Base-by-base conservation (phyloP, 495 filamentous ascomycete genomes). In the Penicillium cosmopolitanum region DNA sequence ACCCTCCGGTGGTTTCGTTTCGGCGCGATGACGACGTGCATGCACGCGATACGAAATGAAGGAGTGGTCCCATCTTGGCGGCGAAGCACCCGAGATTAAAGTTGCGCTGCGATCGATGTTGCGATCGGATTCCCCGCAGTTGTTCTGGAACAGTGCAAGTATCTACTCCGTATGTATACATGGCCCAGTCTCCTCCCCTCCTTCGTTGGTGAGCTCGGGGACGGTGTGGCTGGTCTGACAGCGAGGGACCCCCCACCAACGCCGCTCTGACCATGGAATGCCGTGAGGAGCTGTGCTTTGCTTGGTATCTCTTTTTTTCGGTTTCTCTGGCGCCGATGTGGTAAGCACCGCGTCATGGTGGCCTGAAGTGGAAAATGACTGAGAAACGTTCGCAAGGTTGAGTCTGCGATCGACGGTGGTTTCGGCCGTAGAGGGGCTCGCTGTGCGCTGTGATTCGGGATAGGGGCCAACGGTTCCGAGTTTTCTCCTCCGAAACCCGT, bases 401-500 rank as follows among this genome's bases (percentile, higher is more conserved):
- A 9, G 48, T 53, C 50, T 57, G 53, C 42, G 60, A 66, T 66
- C 64, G 57, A 43, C 61, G 12, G 42, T 13, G 28, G 53, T 64
- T 64, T 70, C 67, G 67, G 67, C 67, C 67, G 67, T 61, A 64
- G 56, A 46, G 40, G n/a, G 10, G 15, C 18, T 25, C 53, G 51
- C 58, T 58, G 36, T 16, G 61, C 50, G 4, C 15, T 60, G 16
- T 70, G 65, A 65, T 69, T 69, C 65, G 65, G 60, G 65, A 66
- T 66, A 34, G 57, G 51, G 36, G 21, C 44, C 34, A 68, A 66
- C 61, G 61, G 58, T 56, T 61, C 68, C 68, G 68, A 71, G 66
- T 69, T 71, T 71, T 69, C 63, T 68, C 66, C 63, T 60, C 62
- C 62, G 62, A 62, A 56, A 63, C 57, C 56, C 56, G 58, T 59